Evolutionary conservation across 176 grass and related monocot species (phyloP).

Genomic region (Alloteropsis semialata): DNA sequence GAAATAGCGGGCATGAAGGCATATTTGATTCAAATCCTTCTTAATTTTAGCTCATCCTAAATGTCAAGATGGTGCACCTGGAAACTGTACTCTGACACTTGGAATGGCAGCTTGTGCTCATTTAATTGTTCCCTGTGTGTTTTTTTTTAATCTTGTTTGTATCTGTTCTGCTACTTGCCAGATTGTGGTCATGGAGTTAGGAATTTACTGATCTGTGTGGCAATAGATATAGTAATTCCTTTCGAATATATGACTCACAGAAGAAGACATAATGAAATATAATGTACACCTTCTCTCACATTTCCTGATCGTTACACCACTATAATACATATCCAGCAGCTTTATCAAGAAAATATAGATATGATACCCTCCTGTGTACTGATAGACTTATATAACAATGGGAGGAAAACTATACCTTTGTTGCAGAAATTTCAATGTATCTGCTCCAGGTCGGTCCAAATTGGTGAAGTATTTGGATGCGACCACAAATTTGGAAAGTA

Average conservation of each 20-base stretch:
- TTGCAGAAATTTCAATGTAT: no score
- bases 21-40: not conserved
- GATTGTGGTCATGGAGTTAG: not conserved
- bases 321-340: conserved; percentile 16
- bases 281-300: conserved; percentile 19
- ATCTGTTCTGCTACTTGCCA: not conserved
- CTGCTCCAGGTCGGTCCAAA: no score
- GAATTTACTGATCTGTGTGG: not conserved
- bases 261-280: conserved; percentile 8
- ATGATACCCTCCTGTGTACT: no score
- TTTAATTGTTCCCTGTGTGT: not conserved
- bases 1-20: not conserved
- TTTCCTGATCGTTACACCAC: conserved; percentile 1
- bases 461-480: no score
- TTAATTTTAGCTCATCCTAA: not conserved
- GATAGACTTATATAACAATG: no score
- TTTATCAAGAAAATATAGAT: conserved; percentile 24
- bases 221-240: not conserved
- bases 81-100: not conserved
- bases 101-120: not conserved
- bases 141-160: no score
- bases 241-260: not conserved
- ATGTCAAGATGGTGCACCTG: not conserved
- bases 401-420: no score
- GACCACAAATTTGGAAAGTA: no score